phyloP scores from a whole-genome alignment of 1,139 yeast species.

The Maudiozyma humilis region DNA sequence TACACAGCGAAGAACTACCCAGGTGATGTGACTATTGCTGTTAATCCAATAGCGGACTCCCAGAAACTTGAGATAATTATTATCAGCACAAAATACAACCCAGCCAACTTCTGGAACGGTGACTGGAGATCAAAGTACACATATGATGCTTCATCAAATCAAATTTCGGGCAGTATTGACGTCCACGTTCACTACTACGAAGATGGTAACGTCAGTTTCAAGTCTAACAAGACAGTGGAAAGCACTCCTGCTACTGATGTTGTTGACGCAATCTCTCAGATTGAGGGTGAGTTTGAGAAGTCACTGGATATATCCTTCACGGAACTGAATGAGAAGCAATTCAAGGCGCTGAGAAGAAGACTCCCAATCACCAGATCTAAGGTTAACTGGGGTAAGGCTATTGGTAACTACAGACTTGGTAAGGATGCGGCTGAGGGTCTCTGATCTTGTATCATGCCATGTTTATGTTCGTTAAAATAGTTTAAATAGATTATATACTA shows the following conservation, averaged over 20 bases:
- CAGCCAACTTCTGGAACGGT: constrained; percentile 81
- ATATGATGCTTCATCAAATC: constrained; percentile 32
- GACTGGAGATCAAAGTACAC: constrained; percentile 71
- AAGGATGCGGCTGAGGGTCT: constrained; percentile 55
- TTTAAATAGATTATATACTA: constrained; percentile 60
- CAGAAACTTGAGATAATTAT: constrained; percentile 36
- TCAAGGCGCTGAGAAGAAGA: constrained; percentile 81
- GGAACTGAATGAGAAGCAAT: constrained; percentile 67
- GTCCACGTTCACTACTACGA: constrained; percentile 88
- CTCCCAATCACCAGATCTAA: constrained; percentile 86
- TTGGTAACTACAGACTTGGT: constrained; percentile 82
- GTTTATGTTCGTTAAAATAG: constrained; percentile 32
- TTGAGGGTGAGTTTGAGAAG: constrained; percentile 54
- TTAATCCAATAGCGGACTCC: constrained; percentile 27
- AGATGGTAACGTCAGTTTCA: constrained; percentile 87
- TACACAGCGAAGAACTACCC: constrained; percentile 42
- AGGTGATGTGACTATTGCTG: constrained; percentile 37
- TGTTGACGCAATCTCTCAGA: constrained; percentile 44
- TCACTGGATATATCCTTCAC: constrained; percentile 57
- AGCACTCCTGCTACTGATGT: constrained; percentile 19
- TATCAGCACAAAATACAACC: constrained; percentile 66
- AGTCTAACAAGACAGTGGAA: constrained; percentile 41
- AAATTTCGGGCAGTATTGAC: constrained; percentile 45
- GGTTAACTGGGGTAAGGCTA: constrained; percentile 92
- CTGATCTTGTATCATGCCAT: background rate